phyloP scores from a whole-genome alignment of 176 grass and related monocot genomes.

The Musa troglodytarum region DNA sequence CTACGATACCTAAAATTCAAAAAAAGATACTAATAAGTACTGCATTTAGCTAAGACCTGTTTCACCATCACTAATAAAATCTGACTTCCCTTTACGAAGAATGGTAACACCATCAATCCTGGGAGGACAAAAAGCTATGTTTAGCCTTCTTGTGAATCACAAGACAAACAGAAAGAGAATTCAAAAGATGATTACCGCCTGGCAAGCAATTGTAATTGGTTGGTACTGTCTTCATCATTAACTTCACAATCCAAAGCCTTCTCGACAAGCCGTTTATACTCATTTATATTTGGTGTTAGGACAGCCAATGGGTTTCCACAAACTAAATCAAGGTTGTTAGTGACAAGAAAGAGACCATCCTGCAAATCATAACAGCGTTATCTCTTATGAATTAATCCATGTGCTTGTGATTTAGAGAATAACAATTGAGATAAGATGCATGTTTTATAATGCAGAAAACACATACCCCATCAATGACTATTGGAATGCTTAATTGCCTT shows the following conservation, averaged over 20 bases:
- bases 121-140: background rate
- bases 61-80: slow-evolving; percentile 84
- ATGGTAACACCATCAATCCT: slow-evolving; percentile 86
- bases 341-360: slow-evolving; percentile 90
- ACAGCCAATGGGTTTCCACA: slow-evolving; percentile 50
- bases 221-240: slow-evolving; percentile 45
- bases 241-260: slow-evolving; percentile 67
- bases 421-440: slow-evolving; percentile 4
- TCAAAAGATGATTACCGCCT: slow-evolving; percentile 35
- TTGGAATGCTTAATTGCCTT: slow-evolving; percentile 54
- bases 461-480: slow-evolving; percentile 75
- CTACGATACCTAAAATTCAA: background rate
- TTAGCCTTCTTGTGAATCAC: background rate
- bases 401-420: background rate
- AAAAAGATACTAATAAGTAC: background rate
- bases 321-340: slow-evolving; percentile 64
- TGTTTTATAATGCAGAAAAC: slow-evolving; percentile 8
- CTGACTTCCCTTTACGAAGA: slow-evolving; percentile 76
- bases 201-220: slow-evolving; percentile 54
- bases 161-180: background rate
- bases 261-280: slow-evolving; percentile 90
- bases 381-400: slow-evolving; percentile 4
- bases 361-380: slow-evolving; percentile 26
- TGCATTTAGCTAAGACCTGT: slow-evolving; percentile 42
- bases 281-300: slow-evolving; percentile 83